Percentiles rank a stretch among this genome's conserved stretches.
Conservation (phyloP, 805 yeast species). For the Ogataea angusta region DNA sequence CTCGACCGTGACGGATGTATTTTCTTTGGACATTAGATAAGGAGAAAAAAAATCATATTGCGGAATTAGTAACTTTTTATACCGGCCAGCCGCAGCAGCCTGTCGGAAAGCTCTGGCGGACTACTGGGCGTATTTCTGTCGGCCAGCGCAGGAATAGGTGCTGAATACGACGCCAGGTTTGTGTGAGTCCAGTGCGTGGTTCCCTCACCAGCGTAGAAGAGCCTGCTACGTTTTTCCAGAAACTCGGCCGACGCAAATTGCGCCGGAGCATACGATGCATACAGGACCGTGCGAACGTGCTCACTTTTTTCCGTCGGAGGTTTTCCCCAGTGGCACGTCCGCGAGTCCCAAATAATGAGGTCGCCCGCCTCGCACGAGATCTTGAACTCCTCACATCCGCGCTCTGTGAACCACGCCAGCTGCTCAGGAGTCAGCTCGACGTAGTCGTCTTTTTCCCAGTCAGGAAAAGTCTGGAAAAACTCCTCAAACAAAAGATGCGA, state of each 20-base stretch:
- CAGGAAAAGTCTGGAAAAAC: constrained; percentile 24
- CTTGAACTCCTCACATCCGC: constrained; percentile 29
- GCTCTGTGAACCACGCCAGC: constrained; percentile 25
- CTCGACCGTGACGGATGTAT: background rate
- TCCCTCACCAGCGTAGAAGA: constrained; percentile 24
- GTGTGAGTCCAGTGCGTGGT: constrained; percentile 36
- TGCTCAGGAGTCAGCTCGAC: constrained; percentile 19
- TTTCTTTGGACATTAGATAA: background rate
- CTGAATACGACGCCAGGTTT: constrained; percentile 21
- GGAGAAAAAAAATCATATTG: background rate
- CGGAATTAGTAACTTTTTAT: constrained; percentile 2
- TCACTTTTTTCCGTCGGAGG: constrained; percentile 26
- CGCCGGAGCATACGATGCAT: constrained; percentile 31
- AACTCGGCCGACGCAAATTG: constrained; percentile 31
- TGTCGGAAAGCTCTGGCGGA: constrained; percentile 26
- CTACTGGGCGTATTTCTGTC: constrained; percentile 10
- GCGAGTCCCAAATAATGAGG: constrained; percentile 34
- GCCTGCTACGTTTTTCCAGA: constrained; percentile 18
- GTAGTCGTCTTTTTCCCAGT: constrained; percentile 26
- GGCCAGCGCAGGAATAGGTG: constrained; percentile 11
- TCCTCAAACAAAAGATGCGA: constrained; percentile 22
- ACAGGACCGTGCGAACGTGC: constrained; percentile 29
- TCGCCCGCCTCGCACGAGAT: constrained; percentile 33
- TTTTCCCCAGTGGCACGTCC: constrained; percentile 32
- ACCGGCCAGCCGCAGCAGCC: constrained; percentile 30